Evolutionary conservation across 371 early-diverging fungal genomes (phyloP).

Genomic region (Chytridium lagenaria): DNA sequence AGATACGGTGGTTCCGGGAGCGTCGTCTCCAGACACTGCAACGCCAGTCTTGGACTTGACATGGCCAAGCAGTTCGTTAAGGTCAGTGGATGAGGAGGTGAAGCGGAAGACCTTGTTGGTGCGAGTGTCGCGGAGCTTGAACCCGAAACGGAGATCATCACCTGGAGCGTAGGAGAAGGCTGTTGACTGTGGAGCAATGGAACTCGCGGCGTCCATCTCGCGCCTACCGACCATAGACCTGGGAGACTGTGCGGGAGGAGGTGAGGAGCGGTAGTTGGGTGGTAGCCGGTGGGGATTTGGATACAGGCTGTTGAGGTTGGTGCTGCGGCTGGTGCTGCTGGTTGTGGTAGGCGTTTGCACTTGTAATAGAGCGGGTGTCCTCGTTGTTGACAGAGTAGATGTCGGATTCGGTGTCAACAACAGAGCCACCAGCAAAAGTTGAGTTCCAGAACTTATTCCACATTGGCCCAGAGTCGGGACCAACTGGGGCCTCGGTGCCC

Average conservation of each 20-base stretch:
- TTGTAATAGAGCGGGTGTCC: conserved; percentile 23
- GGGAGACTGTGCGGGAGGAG: conserved; percentile 17
- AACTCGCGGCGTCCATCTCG: conserved; percentile 24
- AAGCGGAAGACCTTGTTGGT: conserved; percentile 81
- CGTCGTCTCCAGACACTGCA: conserved; percentile 22
- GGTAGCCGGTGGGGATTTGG: conserved; percentile 3
- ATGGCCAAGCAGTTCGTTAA: conserved; percentile 38
- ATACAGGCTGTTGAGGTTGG: neutral
- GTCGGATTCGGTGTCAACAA: conserved; percentile 48
- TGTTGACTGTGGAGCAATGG: conserved; percentile 23
- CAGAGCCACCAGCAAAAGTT: conserved; percentile 49
- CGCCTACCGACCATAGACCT: neutral
- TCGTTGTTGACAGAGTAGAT: conserved; percentile 45
- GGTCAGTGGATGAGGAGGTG: conserved; percentile 56
- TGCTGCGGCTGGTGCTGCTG: too few relatives aligned
- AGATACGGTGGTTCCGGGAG: conserved; percentile 47
- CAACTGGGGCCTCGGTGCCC: neutral
- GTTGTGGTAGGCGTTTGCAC: conserved; percentile 19
- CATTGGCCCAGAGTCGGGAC: conserved; percentile 44
- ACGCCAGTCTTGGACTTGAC: conserved; percentile 29
- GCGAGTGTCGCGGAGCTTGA: conserved; percentile 78
- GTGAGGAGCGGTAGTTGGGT: conserved; percentile 15
- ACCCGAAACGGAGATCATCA: conserved; percentile 65
- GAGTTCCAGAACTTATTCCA: conserved; percentile 64
- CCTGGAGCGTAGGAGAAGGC: conserved; percentile 43